Conservation (phyloP, 2,329 filamentous ascomycete species). For the Sclerotinia nivalis region DNA sequence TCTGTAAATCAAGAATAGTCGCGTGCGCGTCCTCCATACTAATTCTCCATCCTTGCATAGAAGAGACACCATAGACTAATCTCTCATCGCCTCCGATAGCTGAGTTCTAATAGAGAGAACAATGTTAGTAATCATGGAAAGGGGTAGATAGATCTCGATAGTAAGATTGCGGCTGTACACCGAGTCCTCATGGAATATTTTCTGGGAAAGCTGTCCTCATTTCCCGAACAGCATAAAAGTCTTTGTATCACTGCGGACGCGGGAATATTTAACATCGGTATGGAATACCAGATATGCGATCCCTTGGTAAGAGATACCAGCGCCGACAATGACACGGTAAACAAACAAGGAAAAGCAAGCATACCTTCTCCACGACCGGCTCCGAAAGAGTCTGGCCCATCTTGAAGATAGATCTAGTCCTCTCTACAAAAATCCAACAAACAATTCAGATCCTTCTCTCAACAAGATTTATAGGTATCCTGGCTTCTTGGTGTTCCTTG, state of each 20-base stretch:
- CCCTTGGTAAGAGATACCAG: conserved; percentile 1
- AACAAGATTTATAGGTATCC: background rate
- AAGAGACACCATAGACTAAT: conserved; percentile 89
- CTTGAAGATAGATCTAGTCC: conserved; percentile 32
- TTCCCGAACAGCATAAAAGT: background rate
- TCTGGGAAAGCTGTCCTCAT: background rate
- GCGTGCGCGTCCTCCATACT: conserved; percentile 99
- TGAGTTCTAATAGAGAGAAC: conserved; percentile 64
- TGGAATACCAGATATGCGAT: conserved; percentile 14
- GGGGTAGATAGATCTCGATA: background rate
- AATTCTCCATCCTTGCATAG: conserved; percentile 99
- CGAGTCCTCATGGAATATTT: background rate
- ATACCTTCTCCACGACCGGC: conserved; percentile 98
- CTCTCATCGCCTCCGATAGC: conserved; percentile 89
- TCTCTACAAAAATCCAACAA: conserved; percentile 36
- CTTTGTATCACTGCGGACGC: conserved; percentile 1
- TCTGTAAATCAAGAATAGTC: conserved; percentile 81
- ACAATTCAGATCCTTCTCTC: conserved; percentile 18
- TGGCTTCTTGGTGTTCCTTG: background rate
- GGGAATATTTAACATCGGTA: background rate
- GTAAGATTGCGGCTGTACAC: conserved; percentile 6
- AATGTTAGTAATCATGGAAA: conserved; percentile 25
- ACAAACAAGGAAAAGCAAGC: conserved; percentile 39
- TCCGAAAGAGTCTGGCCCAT: conserved; percentile 99
- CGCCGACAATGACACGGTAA: conserved; percentile 16